Base-by-base conservation (phyloP, 192 early-diverging fungal species). In the Mortierella antarctica region DNA sequence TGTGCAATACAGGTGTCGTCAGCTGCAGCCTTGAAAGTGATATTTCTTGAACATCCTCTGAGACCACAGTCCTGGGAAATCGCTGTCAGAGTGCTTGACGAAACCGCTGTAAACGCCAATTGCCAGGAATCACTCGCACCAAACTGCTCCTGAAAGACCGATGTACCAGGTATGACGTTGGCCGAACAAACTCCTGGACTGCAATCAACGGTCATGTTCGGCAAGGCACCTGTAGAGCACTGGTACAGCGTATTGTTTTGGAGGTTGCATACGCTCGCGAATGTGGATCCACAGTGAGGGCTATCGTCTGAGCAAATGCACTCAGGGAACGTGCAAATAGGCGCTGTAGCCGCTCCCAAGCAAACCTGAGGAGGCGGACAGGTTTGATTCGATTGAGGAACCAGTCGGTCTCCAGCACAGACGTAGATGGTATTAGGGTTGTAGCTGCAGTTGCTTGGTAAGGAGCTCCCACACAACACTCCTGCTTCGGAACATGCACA, bases 271-370 rank as follows among this genome's bases (percentile, higher is more conserved):
- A 17, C 4, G 48, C 10, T 14, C 9, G 15, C 47, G 23, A 64
- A 64, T 7, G 50, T 12, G 6, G 62, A 52, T 8, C 62, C 62
- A 39, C 62, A 64, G 14, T 52, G 46, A 23, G n/a, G 5, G 4
- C 39, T n/a, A 56, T 55, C 41, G 5, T 46, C 44, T 14, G 40
- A 42, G 53, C 65, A 46, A 11, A 31, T 66, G n/a, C 65, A 66
- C 4, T 66, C 53, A 13, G 65, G 39, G 12, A 40, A 40, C 18
- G 47, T 54, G 65, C 52, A 66, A 5, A 23, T 18, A 6, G 23
- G 31, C 17, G 31, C 56, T 39, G 11, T 15, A 0, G 23, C 10
- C 9, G 23, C 41, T 5, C 18, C 15, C 6, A n/a, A 11, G 17
- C 58, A 60, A 2, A 42, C 10, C 17, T 60, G 21, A 5, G 13